Percentiles rank a stretch among this genome's conserved stretches.
Conservation (phyloP, 2,329 filamentous ascomycete genomes). For the Triangularia setosa region DNA sequence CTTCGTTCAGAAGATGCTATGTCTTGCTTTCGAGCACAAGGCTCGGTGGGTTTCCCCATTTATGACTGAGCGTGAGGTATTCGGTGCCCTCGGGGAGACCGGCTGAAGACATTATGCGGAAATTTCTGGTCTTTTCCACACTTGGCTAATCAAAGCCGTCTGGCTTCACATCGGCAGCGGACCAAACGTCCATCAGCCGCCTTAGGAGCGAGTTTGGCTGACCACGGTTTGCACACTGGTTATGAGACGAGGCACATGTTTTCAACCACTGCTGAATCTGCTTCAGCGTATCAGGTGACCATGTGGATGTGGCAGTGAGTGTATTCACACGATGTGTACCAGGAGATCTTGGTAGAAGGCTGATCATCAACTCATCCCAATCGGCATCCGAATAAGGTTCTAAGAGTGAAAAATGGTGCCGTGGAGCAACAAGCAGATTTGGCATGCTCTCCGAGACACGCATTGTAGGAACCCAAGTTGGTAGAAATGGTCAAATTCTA, state of each 20-base stretch:
- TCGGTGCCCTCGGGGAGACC: neutral
- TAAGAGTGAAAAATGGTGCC: too few species aligned
- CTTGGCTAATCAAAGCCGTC: neutral
- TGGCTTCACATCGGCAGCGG: neutral
- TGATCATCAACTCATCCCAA: too few species aligned
- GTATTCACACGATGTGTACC: too few species aligned
- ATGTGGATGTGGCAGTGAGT: neutral
- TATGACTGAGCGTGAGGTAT: conserved; percentile 2
- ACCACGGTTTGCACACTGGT: neutral
- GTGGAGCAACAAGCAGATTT: too few species aligned
- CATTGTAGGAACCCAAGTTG: too few species aligned
- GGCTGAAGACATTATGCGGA: neutral
- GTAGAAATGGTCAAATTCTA: too few species aligned
- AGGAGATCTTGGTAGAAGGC: too few species aligned
- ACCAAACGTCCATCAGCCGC: neutral
- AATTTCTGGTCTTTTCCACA: neutral
- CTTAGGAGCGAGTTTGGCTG: neutral
- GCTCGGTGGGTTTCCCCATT: neutral
- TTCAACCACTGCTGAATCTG: neutral
- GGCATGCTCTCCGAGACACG: too few species aligned
- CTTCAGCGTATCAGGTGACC: neutral
- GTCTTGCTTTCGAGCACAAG: neutral
- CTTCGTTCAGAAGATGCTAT: neutral
- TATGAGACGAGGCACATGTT: neutral
- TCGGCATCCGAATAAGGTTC: too few species aligned